Evolutionary conservation across 2,329 filamentous ascomycete species (phyloP), one percentile per base, ranked within the genome.

Genomic region (Cladosporium sp.): DNA sequence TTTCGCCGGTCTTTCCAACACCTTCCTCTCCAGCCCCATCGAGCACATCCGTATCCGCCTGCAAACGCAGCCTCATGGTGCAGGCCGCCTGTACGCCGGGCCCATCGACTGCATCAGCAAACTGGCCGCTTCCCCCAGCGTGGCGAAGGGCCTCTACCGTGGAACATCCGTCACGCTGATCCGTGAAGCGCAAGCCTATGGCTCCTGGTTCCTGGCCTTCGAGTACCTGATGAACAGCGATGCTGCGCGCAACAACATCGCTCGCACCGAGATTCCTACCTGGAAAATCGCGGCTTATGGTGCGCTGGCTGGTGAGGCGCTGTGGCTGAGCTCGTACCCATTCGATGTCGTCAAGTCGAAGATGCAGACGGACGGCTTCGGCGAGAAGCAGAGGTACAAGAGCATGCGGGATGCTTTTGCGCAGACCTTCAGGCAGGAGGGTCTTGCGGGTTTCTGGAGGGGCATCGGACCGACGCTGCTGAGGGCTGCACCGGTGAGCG

Each of bases 311-410:
- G 95, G 95, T 72, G 95, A 99, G 84, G 92, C 89, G 62, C 85
- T 99, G 65, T 99, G 95, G 95, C 82, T 99, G 64, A 85, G 86
- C 40, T 96, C 92, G 76, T 99, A 99, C 80, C 95, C 95, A 26
- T 90, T 99, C 70, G 95, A 99, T 80, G 94, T 99, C 31, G 81
- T 99, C 80, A 99, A 99, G 90, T 97, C 92, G 81, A 98, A 97
- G 87, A 97, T 98, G 94, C 95, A 99, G 86, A 97, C 90, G 66
- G 95, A 99, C 80, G 93, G 91, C 0, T 95, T 97, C 76, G 92
- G 91, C 2, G 78, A 78, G 58, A 81, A 85, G 69, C 88, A 89
- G 82, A 85, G 85, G 76, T 99, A 91, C 80, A 86, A 82, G 77
- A 89, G 83, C 65, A 97, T 97, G 94, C 86, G 89, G 61, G 91